Conservation (phyloP, 1,284 basidiomycete species). For the Sporisorium graminicola region DNA sequence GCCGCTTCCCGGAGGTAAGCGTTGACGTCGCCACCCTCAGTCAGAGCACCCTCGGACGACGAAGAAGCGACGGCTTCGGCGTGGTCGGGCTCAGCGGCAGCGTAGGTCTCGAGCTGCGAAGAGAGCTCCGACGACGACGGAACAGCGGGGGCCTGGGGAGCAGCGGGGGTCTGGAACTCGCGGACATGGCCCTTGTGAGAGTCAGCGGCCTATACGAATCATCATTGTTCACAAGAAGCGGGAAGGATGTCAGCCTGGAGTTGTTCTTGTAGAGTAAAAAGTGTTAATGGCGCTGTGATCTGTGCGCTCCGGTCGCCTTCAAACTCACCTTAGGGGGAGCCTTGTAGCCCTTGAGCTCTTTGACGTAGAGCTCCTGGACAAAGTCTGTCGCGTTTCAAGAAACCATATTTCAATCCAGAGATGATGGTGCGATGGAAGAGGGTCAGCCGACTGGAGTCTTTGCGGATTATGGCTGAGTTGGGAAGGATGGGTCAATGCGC, state of each 20-base stretch:
- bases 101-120: slow-evolving; percentile 71
- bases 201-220: slow-evolving; percentile 55
- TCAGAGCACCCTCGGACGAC: slow-evolving; percentile 42
- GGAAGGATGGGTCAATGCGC: slow-evolving; percentile 30
- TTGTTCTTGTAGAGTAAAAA: neutral
- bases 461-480: neutral
- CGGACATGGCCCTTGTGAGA: slow-evolving; percentile 70
- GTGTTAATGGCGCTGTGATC: neutral
- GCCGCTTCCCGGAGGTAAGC: slow-evolving; percentile 68
- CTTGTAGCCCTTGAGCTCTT: slow-evolving; percentile 91
- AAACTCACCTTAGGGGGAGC: slow-evolving; percentile 69
- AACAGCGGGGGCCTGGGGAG: slow-evolving; percentile 70
- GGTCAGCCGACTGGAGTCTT: slow-evolving; percentile 9
- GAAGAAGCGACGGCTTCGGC: slow-evolving; percentile 51
- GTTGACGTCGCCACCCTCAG: slow-evolving; percentile 67
- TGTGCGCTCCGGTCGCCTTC: slow-evolving; percentile 14
- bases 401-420: no score
- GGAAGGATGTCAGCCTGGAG: neutral
- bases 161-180: slow-evolving; percentile 70
- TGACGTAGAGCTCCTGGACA: slow-evolving; percentile 90
- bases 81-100: slow-evolving; percentile 64
- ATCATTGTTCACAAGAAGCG: neutral
- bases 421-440: neutral
- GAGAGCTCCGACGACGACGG: slow-evolving; percentile 70
- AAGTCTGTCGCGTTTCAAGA: slow-evolving; percentile 76